Evolutionary conservation across 2,329 filamentous ascomycete genomes (phyloP).

Genomic region (Beauveria caledonica): DNA sequence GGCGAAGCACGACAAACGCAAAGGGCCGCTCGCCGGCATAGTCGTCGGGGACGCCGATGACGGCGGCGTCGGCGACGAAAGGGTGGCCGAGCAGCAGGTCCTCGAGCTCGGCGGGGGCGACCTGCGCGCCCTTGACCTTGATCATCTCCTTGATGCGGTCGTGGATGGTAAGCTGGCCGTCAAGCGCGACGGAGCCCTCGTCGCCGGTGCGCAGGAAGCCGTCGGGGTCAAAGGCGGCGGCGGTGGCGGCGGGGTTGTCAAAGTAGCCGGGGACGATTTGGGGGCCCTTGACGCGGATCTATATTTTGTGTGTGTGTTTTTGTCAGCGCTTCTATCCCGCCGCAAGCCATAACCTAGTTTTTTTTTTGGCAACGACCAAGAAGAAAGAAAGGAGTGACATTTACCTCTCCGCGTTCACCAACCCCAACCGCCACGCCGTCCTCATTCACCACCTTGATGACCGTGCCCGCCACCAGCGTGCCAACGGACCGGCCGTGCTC

Average conservation of each 20-base stretch:
- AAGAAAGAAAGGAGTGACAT: background rate
- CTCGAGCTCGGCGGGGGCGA: slow-evolving; percentile 76
- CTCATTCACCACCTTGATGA: slow-evolving; percentile 66
- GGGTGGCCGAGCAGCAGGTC: slow-evolving; percentile 69
- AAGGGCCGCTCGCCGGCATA: slow-evolving; percentile 54
- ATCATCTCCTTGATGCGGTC: slow-evolving; percentile 53
- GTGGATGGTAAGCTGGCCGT: slow-evolving; percentile 71
- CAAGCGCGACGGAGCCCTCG: slow-evolving; percentile 60
- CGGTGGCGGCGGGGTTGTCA: slow-evolving; percentile 68
- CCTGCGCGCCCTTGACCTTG: slow-evolving; percentile 63
- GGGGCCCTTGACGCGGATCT: slow-evolving; percentile 61
- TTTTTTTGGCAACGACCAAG: background rate
- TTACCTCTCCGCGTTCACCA: slow-evolving; percentile 56
- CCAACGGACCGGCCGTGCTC: slow-evolving; percentile 12
- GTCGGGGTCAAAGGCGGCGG: slow-evolving; percentile 62
- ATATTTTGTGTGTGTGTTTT: background rate
- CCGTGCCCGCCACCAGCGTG: slow-evolving; percentile 41
- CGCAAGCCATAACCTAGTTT: background rate
- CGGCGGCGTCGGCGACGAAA: slow-evolving; percentile 67
- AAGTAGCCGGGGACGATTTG: slow-evolving; percentile 69
- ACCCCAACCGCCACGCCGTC: slow-evolving; percentile 47
- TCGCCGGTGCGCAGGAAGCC: slow-evolving; percentile 73
- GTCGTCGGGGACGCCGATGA: slow-evolving; percentile 62
- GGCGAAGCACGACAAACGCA: slow-evolving; percentile 58
- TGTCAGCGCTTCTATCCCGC: too few relatives aligned